phyloP scores from a whole-genome alignment of 192 early-diverging fungal genomes.

The Linnemannia elongata region DNA sequence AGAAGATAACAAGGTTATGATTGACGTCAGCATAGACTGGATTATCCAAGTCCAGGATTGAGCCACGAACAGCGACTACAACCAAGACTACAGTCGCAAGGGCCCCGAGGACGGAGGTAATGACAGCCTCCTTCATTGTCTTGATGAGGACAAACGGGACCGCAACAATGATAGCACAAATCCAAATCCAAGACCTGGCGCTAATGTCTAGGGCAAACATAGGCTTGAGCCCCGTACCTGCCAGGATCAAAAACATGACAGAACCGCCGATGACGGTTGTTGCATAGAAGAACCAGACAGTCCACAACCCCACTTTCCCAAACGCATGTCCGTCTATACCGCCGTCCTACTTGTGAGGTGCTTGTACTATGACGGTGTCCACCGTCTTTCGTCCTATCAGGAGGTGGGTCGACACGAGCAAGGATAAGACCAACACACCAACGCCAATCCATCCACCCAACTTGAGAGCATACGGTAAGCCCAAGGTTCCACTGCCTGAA shows the following conservation, averaged over 20 bases:
- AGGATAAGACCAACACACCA: slow-evolving; percentile 74
- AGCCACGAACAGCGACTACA: slow-evolving; percentile 72
- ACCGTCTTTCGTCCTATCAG: no score
- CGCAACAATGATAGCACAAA: slow-evolving; percentile 71
- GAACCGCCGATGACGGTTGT: slow-evolving; percentile 75
- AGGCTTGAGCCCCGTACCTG: slow-evolving; percentile 75
- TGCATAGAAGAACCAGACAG: slow-evolving; percentile 73
- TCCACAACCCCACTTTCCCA: slow-evolving; percentile 70
- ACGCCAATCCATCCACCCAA: slow-evolving; percentile 83
- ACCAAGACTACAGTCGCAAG: slow-evolving; percentile 80
- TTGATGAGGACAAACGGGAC: slow-evolving; percentile 78
- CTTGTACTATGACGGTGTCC: no score
- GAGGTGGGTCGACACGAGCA: slow-evolving; percentile 75
- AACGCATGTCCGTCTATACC: slow-evolving; percentile 75
- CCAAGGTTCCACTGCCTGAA: slow-evolving; percentile 75
- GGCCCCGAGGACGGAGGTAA: slow-evolving; percentile 79
- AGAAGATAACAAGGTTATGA: slow-evolving; percentile 70
- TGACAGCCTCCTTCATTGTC: slow-evolving; percentile 82
- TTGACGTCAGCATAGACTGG: slow-evolving; percentile 41
- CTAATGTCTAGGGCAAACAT: slow-evolving; percentile 61
- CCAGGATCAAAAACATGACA: slow-evolving; percentile 78
- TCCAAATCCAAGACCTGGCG: slow-evolving; percentile 72
- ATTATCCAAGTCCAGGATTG: slow-evolving; percentile 62
- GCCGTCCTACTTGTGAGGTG: slow-evolving; percentile 52
- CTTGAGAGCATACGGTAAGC: slow-evolving; percentile 83